These are phyloP conservation scores for Platanthera guangdongensis DNA, from an alignment of 106 monocot species.

Conservation along the genomic window DNA sequence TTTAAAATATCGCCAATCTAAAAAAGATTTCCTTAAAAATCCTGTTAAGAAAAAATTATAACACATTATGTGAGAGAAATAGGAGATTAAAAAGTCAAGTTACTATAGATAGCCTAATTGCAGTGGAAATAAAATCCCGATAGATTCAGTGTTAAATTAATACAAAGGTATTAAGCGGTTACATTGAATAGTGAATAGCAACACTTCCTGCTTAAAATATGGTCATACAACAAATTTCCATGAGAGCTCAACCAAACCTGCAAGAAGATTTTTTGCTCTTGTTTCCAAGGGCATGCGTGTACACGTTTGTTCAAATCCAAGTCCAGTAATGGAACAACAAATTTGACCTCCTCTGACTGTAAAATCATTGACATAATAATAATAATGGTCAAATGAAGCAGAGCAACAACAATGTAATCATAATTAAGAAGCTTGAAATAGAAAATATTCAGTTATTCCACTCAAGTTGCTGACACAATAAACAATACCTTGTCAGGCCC, in stretches of 20 bases:
- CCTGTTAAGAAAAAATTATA: background rate
- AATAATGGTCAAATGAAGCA: background rate
- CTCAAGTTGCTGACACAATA: background rate
- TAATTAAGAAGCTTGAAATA: background rate
- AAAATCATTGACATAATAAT: background rate
- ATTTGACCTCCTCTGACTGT: slow-evolving; percentile 71
- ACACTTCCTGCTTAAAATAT: too few species aligned
- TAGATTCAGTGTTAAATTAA: background rate
- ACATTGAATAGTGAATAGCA: too few species aligned
- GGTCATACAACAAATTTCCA: too few species aligned
- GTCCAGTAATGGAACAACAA: slow-evolving; percentile 79
- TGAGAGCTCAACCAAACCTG: slow-evolving; percentile 43
- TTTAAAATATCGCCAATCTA: background rate
- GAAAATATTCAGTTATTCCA: background rate
- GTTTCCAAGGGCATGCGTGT: slow-evolving; percentile 54
- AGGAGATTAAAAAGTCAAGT: background rate
- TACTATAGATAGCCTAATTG: background rate
- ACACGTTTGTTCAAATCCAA: slow-evolving; percentile 56
- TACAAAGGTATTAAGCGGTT: background rate
- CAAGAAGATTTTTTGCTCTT: slow-evolving; percentile 65
- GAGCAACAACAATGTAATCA: background rate
- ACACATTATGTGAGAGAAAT: background rate
- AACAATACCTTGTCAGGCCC: slow-evolving; percentile 51
- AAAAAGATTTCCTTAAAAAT: background rate
- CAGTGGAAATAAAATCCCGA: background rate